phyloP scores from a whole-genome alignment of 108 stramenopile genomes.

The Cyclotella choctawhatcheeana region DNA sequence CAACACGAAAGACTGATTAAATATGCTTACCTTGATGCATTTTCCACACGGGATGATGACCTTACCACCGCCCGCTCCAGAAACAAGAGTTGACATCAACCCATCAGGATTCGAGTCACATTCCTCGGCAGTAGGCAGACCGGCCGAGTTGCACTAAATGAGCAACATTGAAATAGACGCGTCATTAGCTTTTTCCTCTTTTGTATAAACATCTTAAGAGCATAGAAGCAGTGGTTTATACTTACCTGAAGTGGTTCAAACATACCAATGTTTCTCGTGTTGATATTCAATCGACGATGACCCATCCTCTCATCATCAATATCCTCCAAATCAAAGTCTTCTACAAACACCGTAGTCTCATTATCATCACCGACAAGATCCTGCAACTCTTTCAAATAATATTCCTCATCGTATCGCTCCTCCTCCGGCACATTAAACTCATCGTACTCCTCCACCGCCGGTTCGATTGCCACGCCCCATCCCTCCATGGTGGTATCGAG shows the following conservation, averaged over 20 bases:
- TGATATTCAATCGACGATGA: background rate
- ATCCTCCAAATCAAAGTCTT: background rate
- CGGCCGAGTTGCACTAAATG: constrained; percentile 26
- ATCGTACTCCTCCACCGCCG: background rate
- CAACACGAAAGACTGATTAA: too few species aligned
- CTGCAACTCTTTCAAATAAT: background rate
- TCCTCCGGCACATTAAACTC: constrained; percentile 1
- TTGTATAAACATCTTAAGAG: too few species aligned
- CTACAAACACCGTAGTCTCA: background rate
- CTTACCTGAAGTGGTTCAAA: constrained; percentile 32
- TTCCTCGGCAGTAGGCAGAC: constrained; percentile 8
- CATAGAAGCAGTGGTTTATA: too few species aligned
- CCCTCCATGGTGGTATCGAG: constrained; percentile 2
- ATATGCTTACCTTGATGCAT: constrained; percentile 29
- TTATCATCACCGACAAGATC: background rate
- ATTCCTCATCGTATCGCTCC: constrained; percentile 7
- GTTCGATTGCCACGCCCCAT: background rate
- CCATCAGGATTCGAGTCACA: constrained; percentile 11
- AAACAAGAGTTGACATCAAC: constrained; percentile 27
- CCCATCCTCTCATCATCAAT: background rate
- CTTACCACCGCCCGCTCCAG: background rate
- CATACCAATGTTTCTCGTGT: constrained; percentile 25
- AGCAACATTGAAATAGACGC: too few species aligned
- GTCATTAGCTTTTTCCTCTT: too few species aligned
- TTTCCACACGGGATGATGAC: constrained; percentile 34